Percentiles rank a stretch among this genome's conserved stretches.
phyloP scores from a whole-genome alignment of 2,329 filamentous ascomycete species.

The Penicillium sclerotiorum region DNA sequence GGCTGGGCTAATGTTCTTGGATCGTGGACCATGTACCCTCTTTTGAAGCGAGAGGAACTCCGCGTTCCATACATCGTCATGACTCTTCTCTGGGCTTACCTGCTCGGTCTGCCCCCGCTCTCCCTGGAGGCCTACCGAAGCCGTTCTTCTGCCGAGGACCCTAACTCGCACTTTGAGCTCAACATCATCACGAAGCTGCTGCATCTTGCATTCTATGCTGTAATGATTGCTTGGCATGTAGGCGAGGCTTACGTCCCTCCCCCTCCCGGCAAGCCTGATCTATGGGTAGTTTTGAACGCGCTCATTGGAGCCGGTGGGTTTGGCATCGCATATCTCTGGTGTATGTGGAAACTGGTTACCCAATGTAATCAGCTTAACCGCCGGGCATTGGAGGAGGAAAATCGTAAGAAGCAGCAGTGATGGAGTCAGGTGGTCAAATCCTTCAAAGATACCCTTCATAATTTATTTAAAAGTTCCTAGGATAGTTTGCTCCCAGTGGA shows the following conservation, averaged over 20 bases:
- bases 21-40: conserved; percentile 89
- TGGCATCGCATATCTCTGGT: conserved; percentile 87
- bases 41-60: conserved; percentile 82
- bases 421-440: conserved; percentile 7
- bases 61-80: conserved; percentile 82
- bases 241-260: conserved; percentile 69
- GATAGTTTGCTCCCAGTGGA: no score
- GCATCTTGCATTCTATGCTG: conserved; percentile 74
- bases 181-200: conserved; percentile 66
- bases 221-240: conserved; percentile 81
- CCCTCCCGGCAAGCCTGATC: conserved; percentile 78
- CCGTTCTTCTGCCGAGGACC: conserved; percentile 38
- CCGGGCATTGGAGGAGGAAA: conserved; percentile 27
- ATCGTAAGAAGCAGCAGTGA: conserved; percentile 40
- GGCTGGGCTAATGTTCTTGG: conserved; percentile 93
- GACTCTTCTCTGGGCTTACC: conserved; percentile 85
- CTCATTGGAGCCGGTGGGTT: conserved; percentile 85
- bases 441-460: conserved; percentile 33
- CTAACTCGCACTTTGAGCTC: conserved; percentile 49
- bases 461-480: conserved; percentile 1
- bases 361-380: conserved; percentile 33
- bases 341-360: conserved; percentile 64
- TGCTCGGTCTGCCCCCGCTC: conserved; percentile 82
- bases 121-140: conserved; percentile 69
- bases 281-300: conserved; percentile 93